Conservation (phyloP, 305 asterid genomes). For the Solanum hybrid region DNA sequence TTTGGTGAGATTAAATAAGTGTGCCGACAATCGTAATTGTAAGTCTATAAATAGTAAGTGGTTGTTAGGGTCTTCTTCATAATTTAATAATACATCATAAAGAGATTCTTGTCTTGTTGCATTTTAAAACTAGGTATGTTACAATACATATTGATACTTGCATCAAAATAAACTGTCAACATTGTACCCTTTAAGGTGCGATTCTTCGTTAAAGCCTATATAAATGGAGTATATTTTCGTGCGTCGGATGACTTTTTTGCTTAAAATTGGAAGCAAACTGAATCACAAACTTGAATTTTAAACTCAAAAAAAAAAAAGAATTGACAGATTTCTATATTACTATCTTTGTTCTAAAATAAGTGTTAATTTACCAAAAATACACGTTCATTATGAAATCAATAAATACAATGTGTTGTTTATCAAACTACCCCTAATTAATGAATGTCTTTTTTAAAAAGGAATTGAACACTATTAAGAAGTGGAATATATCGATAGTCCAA, state of each 20-base stretch:
- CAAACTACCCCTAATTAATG: no score
- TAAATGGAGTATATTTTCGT: not conserved
- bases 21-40: not conserved
- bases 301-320: not conserved
- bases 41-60: not conserved
- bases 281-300: not conserved
- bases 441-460: no score
- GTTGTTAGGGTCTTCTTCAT: not conserved
- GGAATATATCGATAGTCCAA: not conserved
- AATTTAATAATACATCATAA: not conserved
- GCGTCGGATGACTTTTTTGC: not conserved
- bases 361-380: not conserved
- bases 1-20: not conserved
- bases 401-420: no score
- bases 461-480: not conserved
- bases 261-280: not conserved
- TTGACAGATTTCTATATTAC: not conserved
- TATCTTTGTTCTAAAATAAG: not conserved
- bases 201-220: not conserved
- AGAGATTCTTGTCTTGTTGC: not conserved
- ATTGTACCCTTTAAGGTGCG: not conserved
- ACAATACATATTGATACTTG: not conserved
- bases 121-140: not conserved
- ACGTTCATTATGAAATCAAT: no score
- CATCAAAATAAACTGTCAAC: fast-evolving